Base-by-base conservation (phyloP, 768 basidiomycete genomes). In the Naganishia vishniacii region DNA sequence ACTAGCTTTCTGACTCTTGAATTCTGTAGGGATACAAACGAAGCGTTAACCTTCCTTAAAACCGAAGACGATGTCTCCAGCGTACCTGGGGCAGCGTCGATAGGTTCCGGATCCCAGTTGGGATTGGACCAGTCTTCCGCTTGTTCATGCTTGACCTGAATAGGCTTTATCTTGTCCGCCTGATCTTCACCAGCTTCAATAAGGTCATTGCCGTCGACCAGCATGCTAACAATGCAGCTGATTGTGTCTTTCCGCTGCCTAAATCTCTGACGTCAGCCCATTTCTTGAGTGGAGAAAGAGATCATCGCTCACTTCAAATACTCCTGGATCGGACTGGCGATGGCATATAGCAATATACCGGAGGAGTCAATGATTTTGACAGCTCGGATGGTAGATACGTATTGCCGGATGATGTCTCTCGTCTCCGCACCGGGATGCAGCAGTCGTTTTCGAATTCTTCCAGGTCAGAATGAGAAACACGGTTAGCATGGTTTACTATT, bases 381-480 rank as follows among this genome's bases (percentile, higher is more conserved):
- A 73, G 89, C 91, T 67, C 88, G 86, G 72, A 99, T 97, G 0
- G 89, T 91, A 1, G 87, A 84, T 11, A 98, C 89, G 76, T 99
- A 99, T 80, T 89, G 87, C 0, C 84, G 80, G 13, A 98, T 80
- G 63, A 99, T 91, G 65, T 89, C 84, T 72, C 88, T 88, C 0
- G 95, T 99, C 68, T 92, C 92, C 4, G 92, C 91, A 2, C 94
- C 95, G 0, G 94, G 95, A 72, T 98, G 93, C 6, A 99, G 84
- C 0, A 99, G 82, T 4, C 95, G 87, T 72, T 86, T 87, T 62
- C 83, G 83, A 11, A 91, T 95, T 73, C 31, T 13, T 46, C 28
- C 31, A 34, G n/a, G n/a, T n/a, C n/a, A 37, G 31, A n/a, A 18
- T 16, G 15, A n/a, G n/a, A 7, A 12, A 37, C 6, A n/a, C 15